Evolutionary conservation across 2,329 filamentous ascomycete genomes (phyloP).

Genomic region (Laburnicola sp.): DNA sequence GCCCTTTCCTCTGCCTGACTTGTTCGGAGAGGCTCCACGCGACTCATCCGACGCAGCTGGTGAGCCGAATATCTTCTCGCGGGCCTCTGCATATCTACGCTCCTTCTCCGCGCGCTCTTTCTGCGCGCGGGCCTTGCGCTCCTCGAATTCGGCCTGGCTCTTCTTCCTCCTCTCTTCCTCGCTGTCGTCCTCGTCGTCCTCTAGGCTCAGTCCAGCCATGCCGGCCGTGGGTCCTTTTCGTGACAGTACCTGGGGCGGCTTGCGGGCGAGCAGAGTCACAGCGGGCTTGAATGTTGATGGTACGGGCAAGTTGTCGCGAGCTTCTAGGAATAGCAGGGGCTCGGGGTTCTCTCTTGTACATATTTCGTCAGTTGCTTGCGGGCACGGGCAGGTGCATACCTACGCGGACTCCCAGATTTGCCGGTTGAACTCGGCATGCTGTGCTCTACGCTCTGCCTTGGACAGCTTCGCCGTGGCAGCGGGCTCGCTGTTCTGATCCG

Average conservation of each 20-base stretch:
- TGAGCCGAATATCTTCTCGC: conserved; percentile 83
- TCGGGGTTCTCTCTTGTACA: conserved; percentile 68
- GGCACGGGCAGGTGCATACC: conserved; percentile 26
- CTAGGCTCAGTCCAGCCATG: conserved; percentile 50
- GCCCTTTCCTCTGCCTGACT: conserved; percentile 45
- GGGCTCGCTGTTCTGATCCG: conserved; percentile 46
- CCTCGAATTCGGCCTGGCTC: conserved; percentile 69
- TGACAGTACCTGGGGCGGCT: conserved; percentile 67
- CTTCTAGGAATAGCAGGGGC: conserved; percentile 74
- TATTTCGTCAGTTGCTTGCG: conserved; percentile 19
- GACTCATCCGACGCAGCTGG: conserved; percentile 42
- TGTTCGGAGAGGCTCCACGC: conserved; percentile 43
- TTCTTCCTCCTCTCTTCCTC: conserved; percentile 64
- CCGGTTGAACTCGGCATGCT: conserved; percentile 81
- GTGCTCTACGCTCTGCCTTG: conserved; percentile 75
- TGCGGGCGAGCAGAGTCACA: conserved; percentile 82
- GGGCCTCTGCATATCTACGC: conserved; percentile 82
- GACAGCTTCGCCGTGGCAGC: conserved; percentile 57
- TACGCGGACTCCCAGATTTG: conserved; percentile 90
- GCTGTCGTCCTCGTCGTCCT: conserved; percentile 65
- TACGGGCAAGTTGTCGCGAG: conserved; percentile 64
- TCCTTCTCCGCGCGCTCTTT: conserved; percentile 86
- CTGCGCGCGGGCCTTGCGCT: conserved; percentile 76
- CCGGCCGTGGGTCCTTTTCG: conserved; percentile 55
- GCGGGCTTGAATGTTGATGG: conserved; percentile 76